phyloP scores from a whole-genome alignment of 208 protist species.

The Crithidia thermophila region DNA sequence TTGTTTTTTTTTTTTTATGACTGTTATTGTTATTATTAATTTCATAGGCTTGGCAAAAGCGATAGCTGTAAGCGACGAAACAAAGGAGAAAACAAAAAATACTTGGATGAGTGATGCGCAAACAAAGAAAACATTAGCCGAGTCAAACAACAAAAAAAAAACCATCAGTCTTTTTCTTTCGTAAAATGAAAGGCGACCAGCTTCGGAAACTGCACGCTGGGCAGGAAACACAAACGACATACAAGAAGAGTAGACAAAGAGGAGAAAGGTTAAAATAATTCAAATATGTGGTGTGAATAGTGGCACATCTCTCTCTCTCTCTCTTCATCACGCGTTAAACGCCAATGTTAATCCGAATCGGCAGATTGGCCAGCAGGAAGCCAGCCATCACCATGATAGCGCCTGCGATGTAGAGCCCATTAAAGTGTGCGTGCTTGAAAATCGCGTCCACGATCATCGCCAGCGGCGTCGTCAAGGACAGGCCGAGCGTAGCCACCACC shows the following conservation, averaged over 20 bases:
- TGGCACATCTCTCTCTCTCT: no score
- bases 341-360: slow-evolving; percentile 28
- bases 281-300: not conserved
- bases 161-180: not conserved
- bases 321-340: not conserved
- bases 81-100: slow-evolving; percentile 6
- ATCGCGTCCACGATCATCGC: slow-evolving; percentile 87
- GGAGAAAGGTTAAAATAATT: not conserved
- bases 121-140: no score
- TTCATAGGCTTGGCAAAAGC: no score
- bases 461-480: slow-evolving; percentile 90
- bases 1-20: no score
- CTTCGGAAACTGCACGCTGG: not conserved
- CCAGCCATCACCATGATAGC: slow-evolving; percentile 75
- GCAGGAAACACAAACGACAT: slow-evolving; percentile 5
- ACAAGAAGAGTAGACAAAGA: slow-evolving; percentile 7
- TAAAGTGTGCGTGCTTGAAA: slow-evolving; percentile 48
- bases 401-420: slow-evolving; percentile 63
- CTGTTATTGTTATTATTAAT: no score
- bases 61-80: no score
- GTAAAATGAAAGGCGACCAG: not conserved
- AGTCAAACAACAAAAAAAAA: slow-evolving; percentile 6
- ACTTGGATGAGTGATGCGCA: no score
- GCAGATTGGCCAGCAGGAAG: slow-evolving; percentile 82
- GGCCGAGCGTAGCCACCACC: slow-evolving; percentile 86